These are phyloP conservation scores for Yamadazyma nakazawae DNA, from an alignment of 805 yeast genomes.

Conservation along the genomic window DNA sequence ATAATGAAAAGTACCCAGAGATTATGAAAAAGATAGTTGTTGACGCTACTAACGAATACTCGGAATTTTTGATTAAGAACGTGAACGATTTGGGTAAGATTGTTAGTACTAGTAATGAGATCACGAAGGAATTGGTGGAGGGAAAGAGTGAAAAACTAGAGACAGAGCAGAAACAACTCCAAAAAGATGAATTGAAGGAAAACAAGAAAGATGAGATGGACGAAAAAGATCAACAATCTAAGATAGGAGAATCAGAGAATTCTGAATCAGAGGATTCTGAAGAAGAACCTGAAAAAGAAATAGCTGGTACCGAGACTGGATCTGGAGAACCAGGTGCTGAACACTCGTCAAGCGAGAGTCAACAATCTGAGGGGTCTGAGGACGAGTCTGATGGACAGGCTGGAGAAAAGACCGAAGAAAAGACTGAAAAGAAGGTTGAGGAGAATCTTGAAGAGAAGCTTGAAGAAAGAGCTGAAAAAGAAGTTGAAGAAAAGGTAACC, in stretches of 20 bases:
- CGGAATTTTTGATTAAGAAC: slow-evolving; percentile 18
- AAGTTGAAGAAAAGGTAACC: neutral
- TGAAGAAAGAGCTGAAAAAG: neutral
- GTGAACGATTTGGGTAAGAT: slow-evolving; percentile 18
- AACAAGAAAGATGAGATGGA: slow-evolving; percentile 4
- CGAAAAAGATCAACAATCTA: neutral
- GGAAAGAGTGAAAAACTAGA: neutral
- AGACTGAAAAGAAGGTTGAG: neutral
- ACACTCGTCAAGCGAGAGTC: too few species aligned
- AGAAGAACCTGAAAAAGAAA: neutral
- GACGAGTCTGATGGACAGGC: neutral
- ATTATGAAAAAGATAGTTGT: slow-evolving; percentile 22
- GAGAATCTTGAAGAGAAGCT: neutral
- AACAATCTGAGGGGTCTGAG: too few species aligned
- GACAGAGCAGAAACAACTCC: neutral
- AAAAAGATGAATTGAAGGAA: neutral
- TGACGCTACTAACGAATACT: slow-evolving; percentile 19
- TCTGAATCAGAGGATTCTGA: neutral
- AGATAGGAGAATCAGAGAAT: neutral
- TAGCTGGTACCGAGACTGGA: too few species aligned
- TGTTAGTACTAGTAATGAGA: slow-evolving; percentile 1
- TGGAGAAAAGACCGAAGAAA: neutral
- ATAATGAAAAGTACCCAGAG: slow-evolving; percentile 17
- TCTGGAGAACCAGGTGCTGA: too few species aligned
- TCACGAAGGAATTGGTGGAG: neutral